Evolutionary conservation across 2,329 filamentous ascomycete genomes (phyloP).

Genomic region (Capronia coronata): DNA sequence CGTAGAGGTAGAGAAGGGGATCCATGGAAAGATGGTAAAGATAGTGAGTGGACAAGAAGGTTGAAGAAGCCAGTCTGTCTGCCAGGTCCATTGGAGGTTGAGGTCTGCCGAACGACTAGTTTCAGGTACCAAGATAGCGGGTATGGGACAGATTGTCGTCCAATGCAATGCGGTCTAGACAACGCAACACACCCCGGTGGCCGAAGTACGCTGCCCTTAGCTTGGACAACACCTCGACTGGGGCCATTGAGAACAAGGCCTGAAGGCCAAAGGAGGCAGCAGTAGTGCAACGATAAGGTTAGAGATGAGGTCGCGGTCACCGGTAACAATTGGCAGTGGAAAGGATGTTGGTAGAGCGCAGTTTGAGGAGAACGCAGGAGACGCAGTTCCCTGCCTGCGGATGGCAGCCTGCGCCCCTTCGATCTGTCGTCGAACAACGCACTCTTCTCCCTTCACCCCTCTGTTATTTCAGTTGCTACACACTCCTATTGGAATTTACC

Average conservation of each 20-base stretch:
- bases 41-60: background rate
- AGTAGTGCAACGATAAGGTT: background rate
- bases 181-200: conserved; percentile 19
- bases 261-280: background rate
- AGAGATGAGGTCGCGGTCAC: background rate
- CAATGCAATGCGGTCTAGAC: conserved; percentile 22
- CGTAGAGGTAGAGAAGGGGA: background rate
- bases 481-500: no score
- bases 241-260: conserved; percentile 14
- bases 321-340: background rate
- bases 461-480: no score
- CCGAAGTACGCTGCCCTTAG: conserved; percentile 22
- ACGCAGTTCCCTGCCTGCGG: background rate
- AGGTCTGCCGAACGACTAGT: conserved; percentile 16
- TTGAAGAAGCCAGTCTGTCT: no score
- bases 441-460: no score
- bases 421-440: no score
- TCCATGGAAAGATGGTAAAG: background rate
- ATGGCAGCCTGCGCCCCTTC: no score
- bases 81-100: background rate
- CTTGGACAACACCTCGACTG: conserved; percentile 12
- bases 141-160: conserved; percentile 2
- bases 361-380: background rate
- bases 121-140: conserved; percentile 9
- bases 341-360: background rate